Percentiles rank a stretch among this genome's conserved stretches.
Conservation (phyloP, 345 rosid genomes). For the Gossypium sturtianum region DNA sequence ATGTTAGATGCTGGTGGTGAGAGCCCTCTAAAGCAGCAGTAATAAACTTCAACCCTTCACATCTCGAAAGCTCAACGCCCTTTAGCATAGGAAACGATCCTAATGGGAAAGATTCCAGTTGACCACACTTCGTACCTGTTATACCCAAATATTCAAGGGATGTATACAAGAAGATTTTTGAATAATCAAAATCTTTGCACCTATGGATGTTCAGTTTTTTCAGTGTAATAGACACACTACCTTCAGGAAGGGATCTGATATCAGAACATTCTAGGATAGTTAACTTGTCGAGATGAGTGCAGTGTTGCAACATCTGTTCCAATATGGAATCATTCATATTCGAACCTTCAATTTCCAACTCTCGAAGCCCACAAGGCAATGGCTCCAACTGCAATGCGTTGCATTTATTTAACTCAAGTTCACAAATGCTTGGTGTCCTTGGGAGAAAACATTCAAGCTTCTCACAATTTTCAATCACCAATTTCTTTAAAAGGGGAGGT, state of each 20-base stretch:
- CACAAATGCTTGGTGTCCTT: not conserved
- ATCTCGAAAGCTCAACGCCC: rapidly evolving
- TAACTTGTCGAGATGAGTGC: not conserved
- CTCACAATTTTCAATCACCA: not conserved
- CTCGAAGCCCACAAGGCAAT: not conserved
- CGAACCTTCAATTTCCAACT: not conserved
- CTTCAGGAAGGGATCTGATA: not conserved
- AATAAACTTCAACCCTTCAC: not conserved
- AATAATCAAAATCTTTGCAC: not conserved
- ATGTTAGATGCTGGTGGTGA: not conserved
- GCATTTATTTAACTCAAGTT: not conserved
- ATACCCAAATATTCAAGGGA: not conserved
- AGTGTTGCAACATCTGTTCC: not conserved
- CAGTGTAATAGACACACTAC: not conserved
- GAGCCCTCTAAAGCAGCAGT: not conserved
- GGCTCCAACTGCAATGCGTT: not conserved
- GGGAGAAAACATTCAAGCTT: not conserved
- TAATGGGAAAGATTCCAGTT: not conserved
- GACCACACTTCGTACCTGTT: rapidly evolving
- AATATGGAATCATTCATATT: not conserved
- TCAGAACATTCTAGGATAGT: rapidly evolving
- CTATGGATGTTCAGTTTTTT: not conserved
- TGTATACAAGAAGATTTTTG: not conserved
- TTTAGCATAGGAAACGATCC: not conserved
- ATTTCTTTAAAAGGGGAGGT: not conserved